These are phyloP conservation scores for Raphanus hybrid DNA, from an alignment of 441 rosid genomes.

Conservation along the genomic window DNA sequence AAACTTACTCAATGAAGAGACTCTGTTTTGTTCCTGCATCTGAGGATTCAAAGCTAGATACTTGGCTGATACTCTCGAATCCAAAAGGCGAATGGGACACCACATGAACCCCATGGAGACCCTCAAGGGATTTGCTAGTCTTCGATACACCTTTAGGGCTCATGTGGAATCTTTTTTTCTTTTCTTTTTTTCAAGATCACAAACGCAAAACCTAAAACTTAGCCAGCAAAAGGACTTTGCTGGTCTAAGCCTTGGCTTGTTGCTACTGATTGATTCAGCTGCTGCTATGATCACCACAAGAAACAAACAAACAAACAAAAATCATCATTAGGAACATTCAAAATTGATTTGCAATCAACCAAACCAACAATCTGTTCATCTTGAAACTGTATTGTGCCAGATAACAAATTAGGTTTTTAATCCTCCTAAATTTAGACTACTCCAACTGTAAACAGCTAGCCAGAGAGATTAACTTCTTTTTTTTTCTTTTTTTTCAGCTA, in stretches of 20 bases:
- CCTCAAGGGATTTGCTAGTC: conserved; percentile 64
- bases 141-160: conserved; percentile 48
- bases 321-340: too few relatives aligned
- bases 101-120: conserved; percentile 76
- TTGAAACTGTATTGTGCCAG: not conserved
- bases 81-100: conserved; percentile 76
- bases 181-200: conserved; percentile 12
- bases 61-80: conserved; percentile 53
- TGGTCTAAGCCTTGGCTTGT: conserved; percentile 51
- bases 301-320: not conserved
- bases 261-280: not conserved
- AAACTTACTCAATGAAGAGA: conserved; percentile 69
- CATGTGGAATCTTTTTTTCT: conserved; percentile 43
- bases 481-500: too few relatives aligned
- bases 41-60: conserved; percentile 50
- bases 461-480: too few relatives aligned
- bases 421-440: too few relatives aligned
- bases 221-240: conserved; percentile 70
- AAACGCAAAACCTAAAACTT: conserved; percentile 2
- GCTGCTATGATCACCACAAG: conserved; percentile 23
- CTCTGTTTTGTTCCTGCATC: conserved; percentile 56
- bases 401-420: not conserved
- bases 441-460: too few relatives aligned
- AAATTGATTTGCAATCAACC: not conserved
- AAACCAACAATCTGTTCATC: not conserved